Base-by-base conservation (phyloP, 108 stramenopile genomes). In the Skeletonema costatum region DNA sequence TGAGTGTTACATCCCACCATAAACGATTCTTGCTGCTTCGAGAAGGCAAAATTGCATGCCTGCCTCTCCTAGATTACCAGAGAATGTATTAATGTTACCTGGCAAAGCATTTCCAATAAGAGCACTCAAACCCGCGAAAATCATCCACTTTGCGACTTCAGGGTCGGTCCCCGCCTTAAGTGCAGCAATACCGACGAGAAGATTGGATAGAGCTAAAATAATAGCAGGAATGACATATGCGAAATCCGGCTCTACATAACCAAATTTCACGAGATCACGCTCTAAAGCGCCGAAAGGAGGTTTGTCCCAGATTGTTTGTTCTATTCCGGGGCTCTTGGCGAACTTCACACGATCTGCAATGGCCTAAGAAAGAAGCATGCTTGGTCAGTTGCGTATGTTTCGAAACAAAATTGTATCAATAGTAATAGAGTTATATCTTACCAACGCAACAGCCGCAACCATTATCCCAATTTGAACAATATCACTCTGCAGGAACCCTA, bases 21-120 rank as follows among this genome's bases (percentile, higher is more conserved):
- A 42, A 12, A 42, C 41, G 11, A 42, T 42, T 10, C 41, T 42
- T 42, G 41, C 41, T 42, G 41, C 13, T 13, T 12, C 41, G 41
- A 42, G 41, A 42, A 42, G 41, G 41, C 41, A 12, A 12, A 13
- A 42, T 10, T 42, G 41, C 41, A 42, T 42, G 14, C 48, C 48
- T 36, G 60, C 60, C 17, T 64, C 70, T 32, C 35, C 61, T 38
- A 71, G 60, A 64, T 71, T 71, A 29, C 70, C 70, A 16, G 70
- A 62, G 70, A 71, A 64, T 17, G 60, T 60, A 2, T 8, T 64
- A 30, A 71, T 25, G 9, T 17, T 25, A 0, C 32, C 17, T 5
- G 70, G 62, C 38, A 60, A 60, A 14, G 69, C 69, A 64, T 61
- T 70, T 10, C 69, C 69, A 32, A 60, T 16, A 13, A 70, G 60